Conservation (phyloP, 2,329 filamentous ascomycete genomes). For the Neurospora crassa region DNA sequence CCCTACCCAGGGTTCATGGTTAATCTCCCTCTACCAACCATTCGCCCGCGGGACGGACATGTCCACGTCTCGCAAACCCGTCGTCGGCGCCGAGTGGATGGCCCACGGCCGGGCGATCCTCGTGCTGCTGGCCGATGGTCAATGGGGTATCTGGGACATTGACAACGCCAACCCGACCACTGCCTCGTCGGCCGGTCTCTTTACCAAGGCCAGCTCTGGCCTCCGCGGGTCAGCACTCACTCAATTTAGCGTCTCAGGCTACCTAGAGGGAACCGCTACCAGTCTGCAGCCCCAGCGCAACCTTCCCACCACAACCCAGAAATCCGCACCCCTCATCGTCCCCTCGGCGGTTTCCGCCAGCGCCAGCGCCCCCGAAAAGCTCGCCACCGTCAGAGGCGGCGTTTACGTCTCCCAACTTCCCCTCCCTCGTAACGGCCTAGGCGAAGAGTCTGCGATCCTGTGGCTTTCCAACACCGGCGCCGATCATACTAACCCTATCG, state of each 20-base stretch:
- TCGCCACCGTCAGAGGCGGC: constrained; percentile 42
- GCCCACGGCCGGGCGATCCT: constrained; percentile 50
- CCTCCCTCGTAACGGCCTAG: constrained; percentile 7
- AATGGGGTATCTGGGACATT: constrained; percentile 61
- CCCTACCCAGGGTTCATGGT: constrained; percentile 52
- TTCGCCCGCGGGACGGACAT: constrained; percentile 39
- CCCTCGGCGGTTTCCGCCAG: constrained; percentile 29
- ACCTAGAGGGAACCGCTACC: constrained; percentile 46
- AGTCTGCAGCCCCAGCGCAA: constrained; percentile 33
- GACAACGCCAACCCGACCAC: constrained; percentile 43
- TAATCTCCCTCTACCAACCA: constrained; percentile 51
- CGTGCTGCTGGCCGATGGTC: constrained; percentile 50
- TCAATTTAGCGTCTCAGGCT: constrained; percentile 47
- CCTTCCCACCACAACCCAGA: constrained; percentile 23
- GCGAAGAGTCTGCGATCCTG: constrained; percentile 45
- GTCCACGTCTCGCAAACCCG: constrained; percentile 39
- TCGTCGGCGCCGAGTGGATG: constrained; percentile 56
- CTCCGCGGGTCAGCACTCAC: constrained; percentile 50
- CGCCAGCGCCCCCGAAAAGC: constrained; percentile 36
- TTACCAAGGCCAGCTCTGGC: constrained; percentile 41
- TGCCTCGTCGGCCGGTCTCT: constrained; percentile 27
- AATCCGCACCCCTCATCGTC: constrained; percentile 14
- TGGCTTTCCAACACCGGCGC: constrained; percentile 41
- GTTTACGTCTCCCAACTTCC: constrained; percentile 39
- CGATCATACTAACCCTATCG: constrained; percentile 32